Evolutionary conservation across 805 yeast genomes (phyloP).

Genomic region (Nakazawaea pomicola): DNA sequence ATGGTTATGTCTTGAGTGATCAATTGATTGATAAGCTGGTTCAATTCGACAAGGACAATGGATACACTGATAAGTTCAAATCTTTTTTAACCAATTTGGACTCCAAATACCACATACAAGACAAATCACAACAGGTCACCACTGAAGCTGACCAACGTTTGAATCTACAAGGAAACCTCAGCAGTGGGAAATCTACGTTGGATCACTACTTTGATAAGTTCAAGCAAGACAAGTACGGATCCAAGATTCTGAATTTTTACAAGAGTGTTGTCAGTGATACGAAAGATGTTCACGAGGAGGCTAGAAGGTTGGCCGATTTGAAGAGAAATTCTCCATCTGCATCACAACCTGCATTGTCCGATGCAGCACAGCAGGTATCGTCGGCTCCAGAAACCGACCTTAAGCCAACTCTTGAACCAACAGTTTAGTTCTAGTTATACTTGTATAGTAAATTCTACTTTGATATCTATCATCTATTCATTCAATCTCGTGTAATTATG

Average conservation of each 20-base stretch:
- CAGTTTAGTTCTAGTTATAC: not conserved
- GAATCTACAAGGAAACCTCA: constrained; percentile 33
- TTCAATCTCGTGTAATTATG: too few relatives aligned
- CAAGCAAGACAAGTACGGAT: constrained; percentile 44
- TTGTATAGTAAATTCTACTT: too few relatives aligned
- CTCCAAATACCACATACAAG: constrained; percentile 53
- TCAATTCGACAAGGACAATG: constrained; percentile 60
- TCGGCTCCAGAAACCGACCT: not conserved
- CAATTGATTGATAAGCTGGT: constrained; percentile 54
- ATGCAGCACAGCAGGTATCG: not conserved
- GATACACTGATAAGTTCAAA: constrained; percentile 52
- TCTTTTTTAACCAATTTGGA: constrained; percentile 52
- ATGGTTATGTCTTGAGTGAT: constrained; percentile 70
- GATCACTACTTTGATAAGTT: constrained; percentile 43
- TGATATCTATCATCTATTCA: too few relatives aligned
- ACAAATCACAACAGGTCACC: constrained; percentile 34
- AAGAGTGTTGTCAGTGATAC: constrained; percentile 49
- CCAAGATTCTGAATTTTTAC: constrained; percentile 58
- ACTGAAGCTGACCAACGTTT: constrained; percentile 35
- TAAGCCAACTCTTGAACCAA: constrained; percentile 5
- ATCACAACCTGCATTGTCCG: not conserved
- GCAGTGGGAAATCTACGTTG: constrained; percentile 31
- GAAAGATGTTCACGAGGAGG: constrained; percentile 66
- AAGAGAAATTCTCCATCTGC: constrained; percentile 29
- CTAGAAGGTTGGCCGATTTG: constrained; percentile 61